Base-by-base conservation (phyloP, 2,329 filamentous ascomycete species). In the Colletotrichum somersetense region DNA sequence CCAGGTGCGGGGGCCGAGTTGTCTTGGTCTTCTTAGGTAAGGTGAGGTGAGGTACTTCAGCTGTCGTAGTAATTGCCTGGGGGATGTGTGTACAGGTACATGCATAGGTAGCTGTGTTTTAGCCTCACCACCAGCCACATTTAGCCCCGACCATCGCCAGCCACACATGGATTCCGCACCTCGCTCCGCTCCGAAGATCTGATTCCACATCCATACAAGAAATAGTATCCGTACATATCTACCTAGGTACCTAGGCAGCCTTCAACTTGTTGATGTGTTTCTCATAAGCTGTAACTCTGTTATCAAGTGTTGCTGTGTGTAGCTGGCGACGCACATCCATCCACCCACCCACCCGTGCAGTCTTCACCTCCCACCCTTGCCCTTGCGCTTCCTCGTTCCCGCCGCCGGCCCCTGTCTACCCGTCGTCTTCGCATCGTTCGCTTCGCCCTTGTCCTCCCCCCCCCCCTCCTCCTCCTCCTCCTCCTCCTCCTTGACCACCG, bases 351-450 rank as follows among this genome's bases (percentile, higher is more conserved):
- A 23, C 16, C 62, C n/a, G 33, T 42, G 18, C 11, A 3, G 20
- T 58, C 33, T 55, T 72, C 38, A 73, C n/a, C 66, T 73, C 26
- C 67, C 62, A 26, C 71, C 58, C 68, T 69, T 72, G 35, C 72
- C 72, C 73, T 67, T 74, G 42, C 73, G 73, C 53, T 72, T 74
- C 52, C 64, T 74, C 46, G 72, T 55, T 5, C 57, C 72, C 18
- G 70, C 30, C 26, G 66, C 62, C 3, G 48, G 65, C n/a, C 62
- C 66, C 33, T 74, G 72, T 65, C 69, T 69, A 20, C 73, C 72
- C 30, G 72, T 72, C 8, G 67, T 48, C 58, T 59, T 71, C 20
- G 62, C 73, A 23, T 59, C 71, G 10, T 23, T 50, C 8, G 16
- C 23, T 14, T 63, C 50, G 18, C 64, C 67, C 26, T 50, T 18